phyloP scores from a whole-genome alignment of 371 early-diverging fungal species.

The Mortierella sp. region DNA sequence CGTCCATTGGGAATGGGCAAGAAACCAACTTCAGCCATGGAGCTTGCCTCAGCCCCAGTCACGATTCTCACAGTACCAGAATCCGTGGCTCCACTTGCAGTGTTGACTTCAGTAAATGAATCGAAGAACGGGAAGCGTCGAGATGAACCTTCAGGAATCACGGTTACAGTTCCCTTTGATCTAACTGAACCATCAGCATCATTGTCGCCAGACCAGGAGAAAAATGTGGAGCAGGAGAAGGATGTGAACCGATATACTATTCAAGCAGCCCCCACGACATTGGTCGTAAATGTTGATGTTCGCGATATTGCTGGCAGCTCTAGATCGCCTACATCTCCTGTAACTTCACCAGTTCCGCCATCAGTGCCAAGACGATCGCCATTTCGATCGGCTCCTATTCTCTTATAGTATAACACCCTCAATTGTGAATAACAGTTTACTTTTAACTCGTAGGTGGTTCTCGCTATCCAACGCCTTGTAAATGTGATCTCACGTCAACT shows the following conservation, averaged over 20 bases:
- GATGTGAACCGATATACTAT: not conserved
- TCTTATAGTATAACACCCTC: not conserved
- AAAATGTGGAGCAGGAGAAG: not conserved
- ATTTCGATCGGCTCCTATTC: conserved; percentile 11
- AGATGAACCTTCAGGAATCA: too few species aligned
- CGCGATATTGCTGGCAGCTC: not conserved
- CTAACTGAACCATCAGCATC: too few species aligned
- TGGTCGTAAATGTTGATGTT: not conserved
- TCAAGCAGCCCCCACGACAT: not conserved
- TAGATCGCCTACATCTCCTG: not conserved
- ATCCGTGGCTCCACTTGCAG: too few species aligned
- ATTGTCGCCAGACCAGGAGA: too few species aligned
- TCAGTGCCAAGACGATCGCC: conserved; percentile 28
- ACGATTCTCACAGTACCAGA: too few species aligned
- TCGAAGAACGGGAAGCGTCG: too few species aligned
- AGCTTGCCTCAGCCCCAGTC: too few species aligned
- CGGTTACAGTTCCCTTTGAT: too few species aligned
- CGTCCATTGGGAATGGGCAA: not conserved
- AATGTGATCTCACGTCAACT: too few species aligned
- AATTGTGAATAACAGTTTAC: not conserved
- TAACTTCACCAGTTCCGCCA: conserved; percentile 2
- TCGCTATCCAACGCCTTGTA: too few species aligned
- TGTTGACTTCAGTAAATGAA: too few species aligned
- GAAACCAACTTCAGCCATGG: not conserved
- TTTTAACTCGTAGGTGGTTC: too few species aligned